A percentile compares a stretch with the other conserved stretches of the same genome.
These are phyloP conservation scores for Phytophthora colocasiae DNA, from an alignment of 352 stramenopile genomes.

Conservation along the genomic window DNA sequence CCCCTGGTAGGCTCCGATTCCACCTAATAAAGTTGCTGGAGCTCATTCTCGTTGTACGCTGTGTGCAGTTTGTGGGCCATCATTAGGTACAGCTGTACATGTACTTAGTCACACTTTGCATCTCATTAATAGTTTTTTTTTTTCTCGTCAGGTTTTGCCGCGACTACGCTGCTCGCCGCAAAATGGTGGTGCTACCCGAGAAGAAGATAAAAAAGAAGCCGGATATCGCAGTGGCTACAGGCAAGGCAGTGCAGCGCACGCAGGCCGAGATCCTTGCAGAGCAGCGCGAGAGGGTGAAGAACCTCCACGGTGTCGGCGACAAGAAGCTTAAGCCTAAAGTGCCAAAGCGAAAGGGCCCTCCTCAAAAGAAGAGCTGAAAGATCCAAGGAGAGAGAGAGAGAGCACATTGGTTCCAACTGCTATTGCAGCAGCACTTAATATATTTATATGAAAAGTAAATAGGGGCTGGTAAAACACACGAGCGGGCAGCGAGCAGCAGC, in stretches of 20 bases:
- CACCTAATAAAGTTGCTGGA: neutral
- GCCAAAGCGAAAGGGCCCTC: constrained; percentile 75
- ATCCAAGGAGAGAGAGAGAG: neutral
- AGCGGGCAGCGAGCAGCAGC: constrained; percentile 41
- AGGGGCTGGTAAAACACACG: constrained; percentile 62
- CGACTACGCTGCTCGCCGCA: constrained; percentile 57
- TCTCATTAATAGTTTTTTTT: constrained; percentile 5
- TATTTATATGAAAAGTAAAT: constrained; percentile 91
- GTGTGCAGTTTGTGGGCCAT: constrained; percentile 71
- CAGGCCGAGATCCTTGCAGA: constrained; percentile 83
- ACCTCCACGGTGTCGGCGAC: constrained; percentile 69
- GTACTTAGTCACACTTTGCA: neutral
- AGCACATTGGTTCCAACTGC: constrained; percentile 31
- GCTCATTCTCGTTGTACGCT: constrained; percentile 2
- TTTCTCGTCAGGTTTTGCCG: constrained; percentile 48
- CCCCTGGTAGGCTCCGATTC: constrained; percentile 54
- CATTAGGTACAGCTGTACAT: constrained; percentile 48
- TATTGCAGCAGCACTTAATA: constrained; percentile 43
- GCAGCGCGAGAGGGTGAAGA: constrained; percentile 69
- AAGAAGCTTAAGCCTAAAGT: constrained; percentile 69
- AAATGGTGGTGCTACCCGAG: constrained; percentile 68
- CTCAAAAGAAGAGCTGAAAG: constrained; percentile 48
- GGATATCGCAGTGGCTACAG: constrained; percentile 71
- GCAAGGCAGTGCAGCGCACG: constrained; percentile 66
- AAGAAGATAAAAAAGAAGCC: constrained; percentile 80